Evolutionary conservation across 768 basidiomycete genomes (phyloP).

Genomic region (Tulasnella sp.): DNA sequence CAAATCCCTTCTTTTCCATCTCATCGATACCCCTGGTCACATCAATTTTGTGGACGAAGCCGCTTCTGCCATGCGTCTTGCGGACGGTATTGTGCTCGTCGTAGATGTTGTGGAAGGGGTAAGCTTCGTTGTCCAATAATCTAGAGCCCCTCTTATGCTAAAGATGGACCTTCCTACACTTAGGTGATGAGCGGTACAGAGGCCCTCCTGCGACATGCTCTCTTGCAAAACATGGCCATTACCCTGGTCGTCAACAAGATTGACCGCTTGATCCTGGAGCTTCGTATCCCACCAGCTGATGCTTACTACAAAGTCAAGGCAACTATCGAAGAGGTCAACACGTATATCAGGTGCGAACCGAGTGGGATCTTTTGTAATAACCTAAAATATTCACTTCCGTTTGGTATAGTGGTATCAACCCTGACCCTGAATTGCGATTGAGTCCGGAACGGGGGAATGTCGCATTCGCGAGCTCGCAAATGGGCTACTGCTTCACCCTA

Average conservation of each 20-base stretch:
- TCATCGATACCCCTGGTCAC: conserved; percentile 97
- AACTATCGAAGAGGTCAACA: conserved; percentile 97
- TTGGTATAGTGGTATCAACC: conserved; percentile 51
- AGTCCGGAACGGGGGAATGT: conserved; percentile 96
- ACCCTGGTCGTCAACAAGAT: conserved; percentile 96
- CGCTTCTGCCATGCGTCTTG: conserved; percentile 74
- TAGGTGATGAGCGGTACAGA: conserved; percentile 93
- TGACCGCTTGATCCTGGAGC: conserved; percentile 91
- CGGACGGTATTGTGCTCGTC: conserved; percentile 85
- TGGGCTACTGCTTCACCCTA: conserved; percentile 97
- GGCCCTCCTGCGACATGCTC: conserved; percentile 74
- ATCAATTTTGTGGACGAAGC: conserved; percentile 99
- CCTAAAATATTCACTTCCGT: neutral
- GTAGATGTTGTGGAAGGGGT: conserved; percentile 99
- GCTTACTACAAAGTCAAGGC: conserved; percentile 99
- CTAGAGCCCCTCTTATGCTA: conserved; percentile 18
- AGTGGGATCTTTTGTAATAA: neutral
- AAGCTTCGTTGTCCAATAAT: conserved; percentile 29
- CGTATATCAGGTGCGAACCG: conserved; percentile 70
- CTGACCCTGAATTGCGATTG: conserved; percentile 76
- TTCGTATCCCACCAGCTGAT: conserved; percentile 90
- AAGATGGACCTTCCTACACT: conserved; percentile 20
- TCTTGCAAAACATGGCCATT: conserved; percentile 83
- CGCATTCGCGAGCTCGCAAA: conserved; percentile 92
- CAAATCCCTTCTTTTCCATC: conserved; percentile 87